Evolutionary conservation across 148 eudicot species (phyloP).

Genomic region (Hydrangea macrophylla): DNA sequence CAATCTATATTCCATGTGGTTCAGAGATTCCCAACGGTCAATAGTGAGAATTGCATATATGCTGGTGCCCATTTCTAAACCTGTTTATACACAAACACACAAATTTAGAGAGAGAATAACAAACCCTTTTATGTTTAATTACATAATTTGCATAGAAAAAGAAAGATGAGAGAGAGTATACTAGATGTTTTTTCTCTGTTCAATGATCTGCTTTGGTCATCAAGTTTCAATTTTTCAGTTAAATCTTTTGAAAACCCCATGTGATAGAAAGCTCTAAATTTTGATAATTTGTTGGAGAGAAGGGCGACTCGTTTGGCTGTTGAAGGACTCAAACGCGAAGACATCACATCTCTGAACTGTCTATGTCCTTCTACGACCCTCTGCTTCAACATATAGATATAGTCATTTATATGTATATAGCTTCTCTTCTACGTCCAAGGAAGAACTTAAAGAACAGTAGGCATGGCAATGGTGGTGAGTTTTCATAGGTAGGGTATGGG

Average conservation of each 20-base stretch:
- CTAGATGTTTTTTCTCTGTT: constrained; percentile 17
- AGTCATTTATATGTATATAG: too few relatives aligned
- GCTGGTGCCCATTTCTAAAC: constrained; percentile 47
- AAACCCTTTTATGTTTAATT: neutral
- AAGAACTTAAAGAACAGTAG: too few relatives aligned
- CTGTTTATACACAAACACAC: constrained; percentile 29
- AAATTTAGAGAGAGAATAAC: constrained; percentile 2
- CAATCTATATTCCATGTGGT: constrained; percentile 65
- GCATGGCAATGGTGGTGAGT: too few relatives aligned
- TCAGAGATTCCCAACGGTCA: constrained; percentile 85
- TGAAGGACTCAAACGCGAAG: constrained; percentile 13
- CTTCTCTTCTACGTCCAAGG: too few relatives aligned
- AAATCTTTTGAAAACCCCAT: constrained; percentile 18
- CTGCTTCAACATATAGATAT: too few relatives aligned
- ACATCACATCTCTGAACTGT: constrained; percentile 29
- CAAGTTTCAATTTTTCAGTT: neutral
- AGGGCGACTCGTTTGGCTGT: constrained; percentile 18
- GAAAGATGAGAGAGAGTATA: neutral
- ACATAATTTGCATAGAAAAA: neutral
- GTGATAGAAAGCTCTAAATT: constrained; percentile 22
- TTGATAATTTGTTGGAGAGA: constrained; percentile 13
- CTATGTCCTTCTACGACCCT: too few relatives aligned
- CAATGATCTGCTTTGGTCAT: neutral
- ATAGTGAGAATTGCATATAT: constrained; percentile 63
- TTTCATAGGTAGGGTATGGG: too few relatives aligned